Percentiles rank a stretch among this genome's conserved stretches.
phyloP scores from a whole-genome alignment of 305 asterid genomes.

The Solanum hybrid region DNA sequence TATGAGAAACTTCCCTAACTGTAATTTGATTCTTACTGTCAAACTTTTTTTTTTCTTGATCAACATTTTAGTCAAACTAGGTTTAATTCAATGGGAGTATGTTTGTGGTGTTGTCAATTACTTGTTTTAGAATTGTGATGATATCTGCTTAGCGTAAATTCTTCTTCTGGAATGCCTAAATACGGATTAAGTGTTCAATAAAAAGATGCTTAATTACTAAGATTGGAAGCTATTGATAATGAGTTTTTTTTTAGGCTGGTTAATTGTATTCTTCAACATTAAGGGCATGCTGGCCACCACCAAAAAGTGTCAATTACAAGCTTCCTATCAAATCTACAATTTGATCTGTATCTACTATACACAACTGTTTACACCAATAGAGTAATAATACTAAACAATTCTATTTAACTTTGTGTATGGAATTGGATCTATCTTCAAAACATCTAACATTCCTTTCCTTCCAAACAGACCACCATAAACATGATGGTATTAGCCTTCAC shows the following conservation, averaged over 20 bases:
- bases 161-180: not conserved
- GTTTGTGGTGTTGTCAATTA: not conserved
- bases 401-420: not conserved
- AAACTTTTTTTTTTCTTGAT: not conserved
- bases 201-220: not conserved
- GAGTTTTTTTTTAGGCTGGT: not conserved
- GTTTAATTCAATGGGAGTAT: not conserved
- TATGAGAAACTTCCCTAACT: not conserved
- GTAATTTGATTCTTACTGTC: not conserved
- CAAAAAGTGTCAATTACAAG: not conserved
- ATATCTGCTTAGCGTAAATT: not conserved
- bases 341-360: not conserved
- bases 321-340: not conserved
- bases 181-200: not conserved
- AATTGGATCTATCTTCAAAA: not conserved
- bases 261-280: not conserved
- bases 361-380: not conserved
- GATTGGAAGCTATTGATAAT: not conserved
- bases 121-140: not conserved
- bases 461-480: not conserved
- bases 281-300: not conserved
- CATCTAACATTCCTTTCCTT: not conserved
- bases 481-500: not conserved
- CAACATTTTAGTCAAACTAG: not conserved
- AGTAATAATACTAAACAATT: not conserved